Evolutionary conservation across 1,284 basidiomycete genomes (phyloP).

Genomic region (Xerocomus minutiporus): DNA sequence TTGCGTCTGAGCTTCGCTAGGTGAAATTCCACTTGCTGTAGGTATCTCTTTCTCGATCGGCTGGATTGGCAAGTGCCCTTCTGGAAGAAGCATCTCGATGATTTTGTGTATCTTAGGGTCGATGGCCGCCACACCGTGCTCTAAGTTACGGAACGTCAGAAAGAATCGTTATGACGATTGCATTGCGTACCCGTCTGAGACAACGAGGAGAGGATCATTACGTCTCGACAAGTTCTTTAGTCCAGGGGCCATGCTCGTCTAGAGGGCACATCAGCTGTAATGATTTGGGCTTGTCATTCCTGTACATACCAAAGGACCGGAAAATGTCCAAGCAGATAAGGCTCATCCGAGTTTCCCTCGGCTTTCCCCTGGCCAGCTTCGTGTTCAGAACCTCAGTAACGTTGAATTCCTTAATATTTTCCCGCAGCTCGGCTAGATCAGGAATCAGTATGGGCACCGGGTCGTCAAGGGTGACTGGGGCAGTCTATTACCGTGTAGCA

Average conservation of each 20-base stretch:
- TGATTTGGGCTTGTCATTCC: background rate
- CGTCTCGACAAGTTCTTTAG: slow-evolving; percentile 3
- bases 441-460: background rate
- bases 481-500: slow-evolving; percentile 15
- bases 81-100: slow-evolving; percentile 8
- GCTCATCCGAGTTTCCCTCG: background rate
- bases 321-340: background rate
- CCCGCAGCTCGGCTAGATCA: background rate
- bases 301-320: background rate
- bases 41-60: background rate
- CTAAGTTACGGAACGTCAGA: background rate
- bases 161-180: background rate
- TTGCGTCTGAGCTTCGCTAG: background rate
- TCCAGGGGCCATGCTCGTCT: background rate
- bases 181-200: slow-evolving; percentile 6
- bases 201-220: slow-evolving; percentile 10
- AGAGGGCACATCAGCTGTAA: background rate
- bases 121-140: slow-evolving; percentile 5
- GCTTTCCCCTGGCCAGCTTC: background rate
- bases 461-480: background rate
- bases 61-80: background rate
- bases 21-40: background rate
- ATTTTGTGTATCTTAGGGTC: background rate
- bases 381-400: background rate
- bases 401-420: background rate